Percentiles rank a stretch among this genome's conserved stretches.
These are phyloP conservation scores for Candida sakaeoensis DNA, from an alignment of 805 yeast genomes.

Conservation along the genomic window DNA sequence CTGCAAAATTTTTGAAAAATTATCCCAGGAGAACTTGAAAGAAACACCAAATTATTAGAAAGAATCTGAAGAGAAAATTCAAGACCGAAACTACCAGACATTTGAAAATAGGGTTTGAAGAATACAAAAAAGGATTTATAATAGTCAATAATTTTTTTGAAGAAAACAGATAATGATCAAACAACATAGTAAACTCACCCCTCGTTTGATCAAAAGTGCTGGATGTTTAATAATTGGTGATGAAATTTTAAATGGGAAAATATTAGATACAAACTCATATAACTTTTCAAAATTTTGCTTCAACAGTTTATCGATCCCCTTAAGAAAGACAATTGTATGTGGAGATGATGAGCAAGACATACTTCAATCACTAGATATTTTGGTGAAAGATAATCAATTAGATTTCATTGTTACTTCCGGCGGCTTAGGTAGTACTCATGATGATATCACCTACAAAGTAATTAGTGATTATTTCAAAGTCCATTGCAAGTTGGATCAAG, in stretches of 20 bases:
- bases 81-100: too few relatives aligned
- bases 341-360: constrained; percentile 76
- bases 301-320: constrained; percentile 54
- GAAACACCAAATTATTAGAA: too few relatives aligned
- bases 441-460: constrained; percentile 78
- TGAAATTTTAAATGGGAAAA: constrained; percentile 84
- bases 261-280: constrained; percentile 71
- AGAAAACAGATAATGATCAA: constrained; percentile 1
- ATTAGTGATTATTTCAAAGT: constrained; percentile 63
- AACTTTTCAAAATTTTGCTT: constrained; percentile 72
- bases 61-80: too few relatives aligned
- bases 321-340: constrained; percentile 64
- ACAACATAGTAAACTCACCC: background rate
- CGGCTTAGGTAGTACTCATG: constrained; percentile 85
- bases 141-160: too few relatives aligned
- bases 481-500: constrained; percentile 48
- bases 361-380: constrained; percentile 45
- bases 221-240: constrained; percentile 74
- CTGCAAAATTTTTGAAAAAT: too few relatives aligned
- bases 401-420: constrained; percentile 72
- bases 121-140: background rate
- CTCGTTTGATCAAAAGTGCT: constrained; percentile 27
- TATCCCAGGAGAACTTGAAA: too few relatives aligned
- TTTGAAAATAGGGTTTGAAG: background rate
- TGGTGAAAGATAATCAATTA: constrained; percentile 41